phyloP scores from a whole-genome alignment of 176 grass and related monocot species.

The Hyparrhenia diplandra region DNA sequence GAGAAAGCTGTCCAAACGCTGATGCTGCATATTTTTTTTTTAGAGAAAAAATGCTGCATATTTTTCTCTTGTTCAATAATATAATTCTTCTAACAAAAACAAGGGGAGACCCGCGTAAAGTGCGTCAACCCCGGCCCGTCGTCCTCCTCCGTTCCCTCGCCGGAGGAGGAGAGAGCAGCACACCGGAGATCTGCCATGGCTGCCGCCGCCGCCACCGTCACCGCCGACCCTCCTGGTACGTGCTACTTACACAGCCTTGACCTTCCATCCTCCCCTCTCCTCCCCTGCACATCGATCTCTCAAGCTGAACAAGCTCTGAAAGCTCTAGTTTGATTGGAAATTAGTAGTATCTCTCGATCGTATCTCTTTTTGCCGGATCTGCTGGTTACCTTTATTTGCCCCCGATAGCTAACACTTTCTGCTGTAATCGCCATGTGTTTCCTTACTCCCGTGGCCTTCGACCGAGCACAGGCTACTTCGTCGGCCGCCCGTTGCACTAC shows the following conservation, averaged over 20 bases:
- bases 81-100: too few species aligned
- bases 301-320: background rate
- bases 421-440: background rate
- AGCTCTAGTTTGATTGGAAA: background rate
- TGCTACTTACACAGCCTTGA: background rate
- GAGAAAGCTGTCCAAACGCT: background rate
- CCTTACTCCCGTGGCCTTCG: background rate
- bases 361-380: background rate
- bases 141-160: background rate
- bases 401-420: too few species aligned
- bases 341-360: background rate
- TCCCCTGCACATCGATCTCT: background rate
- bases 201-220: background rate
- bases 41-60: too few species aligned
- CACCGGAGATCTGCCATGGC: background rate
- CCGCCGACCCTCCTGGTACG: background rate
- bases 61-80: background rate
- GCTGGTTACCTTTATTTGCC: background rate
- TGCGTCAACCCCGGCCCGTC: background rate
- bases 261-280: background rate
- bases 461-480: background rate
- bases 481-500: background rate
- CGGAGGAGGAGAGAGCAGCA: background rate
- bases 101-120: background rate
- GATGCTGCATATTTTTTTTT: background rate